Conservation (phyloP, 352 stramenopile genomes). For the Phytopythium chamaehyphon region DNA sequence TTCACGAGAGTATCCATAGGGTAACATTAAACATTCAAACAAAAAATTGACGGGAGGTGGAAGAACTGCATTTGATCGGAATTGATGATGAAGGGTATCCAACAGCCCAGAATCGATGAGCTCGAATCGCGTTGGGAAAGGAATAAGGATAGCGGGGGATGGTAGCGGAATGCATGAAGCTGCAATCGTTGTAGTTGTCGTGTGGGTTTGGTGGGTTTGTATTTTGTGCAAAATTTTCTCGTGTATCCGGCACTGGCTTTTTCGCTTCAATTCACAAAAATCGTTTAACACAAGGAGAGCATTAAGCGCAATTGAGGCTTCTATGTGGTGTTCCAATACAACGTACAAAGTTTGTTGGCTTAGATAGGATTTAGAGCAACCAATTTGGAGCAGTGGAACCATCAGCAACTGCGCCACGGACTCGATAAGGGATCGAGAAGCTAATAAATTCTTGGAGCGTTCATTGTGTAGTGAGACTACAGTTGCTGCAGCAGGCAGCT, state of each 20-base stretch:
- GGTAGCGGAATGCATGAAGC: conserved; percentile 3
- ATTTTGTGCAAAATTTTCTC: conserved; percentile 14
- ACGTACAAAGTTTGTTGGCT: not conserved
- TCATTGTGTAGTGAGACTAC: not conserved
- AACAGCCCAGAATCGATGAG: conserved; percentile 15
- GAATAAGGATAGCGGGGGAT: conserved; percentile 20
- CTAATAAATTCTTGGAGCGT: not conserved
- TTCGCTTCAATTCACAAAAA: conserved; percentile 10
- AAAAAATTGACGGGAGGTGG: conserved; percentile 16
- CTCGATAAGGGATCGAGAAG: not conserved
- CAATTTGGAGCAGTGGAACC: not conserved
- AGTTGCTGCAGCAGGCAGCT: not conserved
- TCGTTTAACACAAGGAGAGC: conserved; percentile 20
- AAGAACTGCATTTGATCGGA: conserved; percentile 24
- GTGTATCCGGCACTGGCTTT: conserved; percentile 7
- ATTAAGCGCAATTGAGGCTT: conserved; percentile 11
- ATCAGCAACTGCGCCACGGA: conserved; percentile 1
- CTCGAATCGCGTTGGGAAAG: conserved; percentile 12
- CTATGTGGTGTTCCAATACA: conserved; percentile 8
- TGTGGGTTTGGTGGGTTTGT: conserved; percentile 5
- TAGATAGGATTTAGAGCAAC: too few relatives aligned
- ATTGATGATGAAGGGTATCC: conserved; percentile 22
- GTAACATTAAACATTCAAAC: conserved; percentile 22
- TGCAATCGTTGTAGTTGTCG: not conserved
- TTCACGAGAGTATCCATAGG: conserved; percentile 19